Base-by-base conservation (phyloP, 106 monocot species). In the Narthecium ossifragum region DNA sequence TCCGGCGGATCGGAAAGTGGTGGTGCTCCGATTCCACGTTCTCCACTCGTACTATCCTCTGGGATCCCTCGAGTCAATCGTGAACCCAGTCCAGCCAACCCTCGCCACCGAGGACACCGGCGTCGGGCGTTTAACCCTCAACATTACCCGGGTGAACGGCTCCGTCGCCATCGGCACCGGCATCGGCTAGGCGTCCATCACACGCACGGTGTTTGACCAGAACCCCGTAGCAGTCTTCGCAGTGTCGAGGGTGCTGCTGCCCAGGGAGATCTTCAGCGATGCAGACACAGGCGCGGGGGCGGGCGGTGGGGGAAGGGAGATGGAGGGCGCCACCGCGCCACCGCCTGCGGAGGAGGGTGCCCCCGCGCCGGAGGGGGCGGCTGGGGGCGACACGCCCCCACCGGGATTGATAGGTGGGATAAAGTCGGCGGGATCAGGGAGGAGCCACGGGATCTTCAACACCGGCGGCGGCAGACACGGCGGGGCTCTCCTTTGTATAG, bases 1-100 rank as follows among this genome's bases (percentile, higher is more conserved):
- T 24, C 55, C 96, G 62, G 96, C 96, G 39, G 87, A 90, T 6
- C 48, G 30, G 33, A 98, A 98, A 66, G 72, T 87, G n/a, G 73
- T 55, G 45, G 84, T 98, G 39, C 96, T 98, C 29, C 77, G 83
- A 20, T 98, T 84, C 72, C 96, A 98, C 65, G 96, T 87, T 17
- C 84, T 98, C 46, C 96, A 90, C 51, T 98, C 90, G 7, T 98
- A 98, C 72, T 98, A 98, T 67, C 96, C 96, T 0, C 73, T 98
- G 7, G 96, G 96, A 12, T 87, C 87, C 4, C 74, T 98, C 9
- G 96, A 98, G 53, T 90, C 90, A 53, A 98, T 98, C 51, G 96
- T 98, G 56, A 98, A 98, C 65, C 90, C 96, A 34, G 78, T 98
- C 13, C 96, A 98, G 71, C 96, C 96, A 25, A 98, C 96, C 36